Evolutionary conservation across 2,329 filamentous ascomycete genomes (phyloP), one percentile per base, ranked within the genome.

Genomic region (Botrytis hyacinthi): DNA sequence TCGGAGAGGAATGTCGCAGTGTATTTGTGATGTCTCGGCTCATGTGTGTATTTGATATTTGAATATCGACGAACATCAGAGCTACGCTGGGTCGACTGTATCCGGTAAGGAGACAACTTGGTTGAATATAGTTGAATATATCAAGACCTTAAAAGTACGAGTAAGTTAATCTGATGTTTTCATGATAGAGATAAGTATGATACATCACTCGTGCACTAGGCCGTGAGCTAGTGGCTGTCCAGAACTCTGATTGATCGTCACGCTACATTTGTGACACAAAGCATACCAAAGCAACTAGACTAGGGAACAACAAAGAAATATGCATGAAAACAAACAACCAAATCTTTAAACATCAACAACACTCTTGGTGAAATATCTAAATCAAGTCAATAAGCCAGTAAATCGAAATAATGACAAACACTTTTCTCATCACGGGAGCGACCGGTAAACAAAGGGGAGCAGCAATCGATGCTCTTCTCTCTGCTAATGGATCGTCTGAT

Each of bases 361-460:
- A 68, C 65, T 57, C 22, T 32, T 42, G 35, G 26, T 68, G 18
- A 35, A 10, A 57, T 42, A 42, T 46, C 14, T n/a, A 51, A 60
- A 42, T 32, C 42, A 51, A 48, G 12, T 48, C 42, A 68, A 48
- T 29, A 69, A 60, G 40, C n/a, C 59, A 61, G 26, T 35, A 44
- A 65, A 44, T 32, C 60, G 40, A 29, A 57, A 46, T 22, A 65
- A 73, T 73, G 68, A 20, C 68, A 48, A 66, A 71, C n/a, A 72
- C 72, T n/a, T 72, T 78, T 32, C 74, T 87, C 73, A 78, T 86
- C 67, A 84, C 83, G 32, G 85, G 85, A 59, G 85, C 84, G 20
- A 86, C 85, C 0, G 85, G 85, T 62, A 84, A 85, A 51, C 85
- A 87, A 77, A 85, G 85, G 37, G 81, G 84, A 35, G 81, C 83